A percentile compares a stretch with the other conserved stretches of the same genome.
Evolutionary conservation across 2,329 filamentous ascomycete genomes (phyloP).

Genomic region (Botrytis deweyae): DNA sequence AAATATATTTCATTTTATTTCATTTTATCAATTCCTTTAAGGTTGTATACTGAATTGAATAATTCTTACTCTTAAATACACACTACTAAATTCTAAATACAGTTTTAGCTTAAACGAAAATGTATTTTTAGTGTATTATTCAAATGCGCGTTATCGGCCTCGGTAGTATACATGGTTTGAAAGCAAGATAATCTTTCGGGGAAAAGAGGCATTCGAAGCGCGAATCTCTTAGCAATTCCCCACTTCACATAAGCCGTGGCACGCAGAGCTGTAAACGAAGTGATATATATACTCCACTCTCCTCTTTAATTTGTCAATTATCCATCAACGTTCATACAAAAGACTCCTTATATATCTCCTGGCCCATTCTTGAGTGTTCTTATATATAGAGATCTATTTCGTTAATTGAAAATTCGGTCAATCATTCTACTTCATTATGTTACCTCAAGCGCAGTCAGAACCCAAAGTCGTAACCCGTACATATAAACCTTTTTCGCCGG

Average conservation of each 20-base stretch:
- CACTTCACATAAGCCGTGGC: neutral
- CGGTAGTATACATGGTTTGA: neutral
- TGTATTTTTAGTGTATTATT: too few relatives aligned
- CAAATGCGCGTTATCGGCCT: too few relatives aligned
- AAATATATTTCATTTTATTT: too few relatives aligned
- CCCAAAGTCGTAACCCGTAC: constrained; percentile 3
- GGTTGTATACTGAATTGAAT: too few relatives aligned
- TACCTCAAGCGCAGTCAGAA: neutral
- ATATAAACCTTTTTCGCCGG: constrained; percentile 17
- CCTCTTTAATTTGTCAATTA: neutral
- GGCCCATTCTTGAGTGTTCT: neutral
- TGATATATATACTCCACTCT: neutral
- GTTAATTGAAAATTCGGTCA: neutral
- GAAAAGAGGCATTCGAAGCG: neutral
- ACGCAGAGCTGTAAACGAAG: neutral
- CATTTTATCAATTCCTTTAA: too few relatives aligned
- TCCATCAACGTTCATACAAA: too few relatives aligned
- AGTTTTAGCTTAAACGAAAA: too few relatives aligned
- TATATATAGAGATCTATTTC: neutral
- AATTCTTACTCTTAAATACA: too few relatives aligned
- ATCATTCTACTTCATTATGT: neutral
- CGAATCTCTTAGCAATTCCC: neutral
- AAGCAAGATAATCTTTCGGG: neutral
- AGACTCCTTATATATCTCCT: neutral
- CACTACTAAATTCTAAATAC: too few relatives aligned